Base-by-base conservation (phyloP, 768 basidiomycete species). In the Cystobasidium onofrii region DNA sequence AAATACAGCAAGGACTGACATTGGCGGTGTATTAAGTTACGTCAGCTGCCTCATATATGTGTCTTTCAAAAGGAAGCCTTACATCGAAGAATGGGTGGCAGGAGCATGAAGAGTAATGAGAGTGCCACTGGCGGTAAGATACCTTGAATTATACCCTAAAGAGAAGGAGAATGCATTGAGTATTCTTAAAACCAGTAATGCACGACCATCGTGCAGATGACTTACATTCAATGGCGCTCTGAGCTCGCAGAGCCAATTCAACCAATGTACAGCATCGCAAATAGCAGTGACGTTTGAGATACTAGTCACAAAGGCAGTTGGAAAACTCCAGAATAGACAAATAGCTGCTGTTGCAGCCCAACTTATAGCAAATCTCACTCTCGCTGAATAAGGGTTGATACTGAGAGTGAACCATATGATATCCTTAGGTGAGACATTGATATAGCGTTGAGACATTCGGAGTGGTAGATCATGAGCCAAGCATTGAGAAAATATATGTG, bases 341-440 rank as follows among this genome's bases (percentile, higher is more conserved):
- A 60, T 60, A 12, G 57, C 57, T 29, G 57, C 25, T 29, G 57
- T 60, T 15, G 57, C 57, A 4, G 57, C 57, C 57, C 57, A 60
- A 6, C 88, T 88, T 57, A 90, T 82, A n/a, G 84, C 85, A 74
- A 82, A 78, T 29, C 92, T 87, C 55, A 89, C 82, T 78, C 87
- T 87, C 75, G 85, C 84, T 80, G 94, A 91, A 78, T 96, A 97
- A 0, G 92, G 89, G 79, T 94, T 95, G 83, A 98, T 80, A 34
- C 86, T 86, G 10, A 99, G 84, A 80, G 95, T 97, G 2, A 85
- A 82, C 94, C 95, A 98, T 75, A 98, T 89, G 62, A 99, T 88
- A 81, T 96, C 93, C 31, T 85, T 84, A 0, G 94, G 93, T 0
- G 89, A 85, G 65, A 95, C 88, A 80, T 96, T 94, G 46, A 88